Evolutionary conservation across 1,284 basidiomycete species (phyloP).

Genomic region (Apiotrichum veenhuisii): DNA sequence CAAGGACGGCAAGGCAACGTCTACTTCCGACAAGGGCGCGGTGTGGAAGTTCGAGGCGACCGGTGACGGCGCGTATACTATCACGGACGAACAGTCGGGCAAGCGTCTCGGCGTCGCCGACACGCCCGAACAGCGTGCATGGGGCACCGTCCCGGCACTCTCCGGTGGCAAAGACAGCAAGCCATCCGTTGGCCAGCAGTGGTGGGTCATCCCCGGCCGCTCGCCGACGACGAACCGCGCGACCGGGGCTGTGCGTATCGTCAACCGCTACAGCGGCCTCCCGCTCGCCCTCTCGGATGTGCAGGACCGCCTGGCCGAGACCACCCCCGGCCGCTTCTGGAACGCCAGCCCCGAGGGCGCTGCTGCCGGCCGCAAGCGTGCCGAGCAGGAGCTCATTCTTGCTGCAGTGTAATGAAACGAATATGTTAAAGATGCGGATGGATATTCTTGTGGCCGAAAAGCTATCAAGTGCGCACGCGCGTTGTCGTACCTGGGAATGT

Average conservation of each 20-base stretch:
- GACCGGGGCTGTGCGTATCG: neutral
- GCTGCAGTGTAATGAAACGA: neutral
- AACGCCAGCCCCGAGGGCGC: neutral
- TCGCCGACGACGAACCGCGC: neutral
- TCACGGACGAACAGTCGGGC: neutral
- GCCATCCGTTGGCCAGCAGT: neutral
- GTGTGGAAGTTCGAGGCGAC: neutral
- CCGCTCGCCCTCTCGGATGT: neutral
- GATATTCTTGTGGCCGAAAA: too few relatives aligned
- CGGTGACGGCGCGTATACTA: constrained; percentile 1
- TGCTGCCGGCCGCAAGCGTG: neutral
- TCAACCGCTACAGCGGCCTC: constrained; percentile 1
- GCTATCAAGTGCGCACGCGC: too few relatives aligned
- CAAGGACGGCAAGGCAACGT: neutral
- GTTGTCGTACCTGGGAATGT: too few relatives aligned
- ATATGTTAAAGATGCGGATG: neutral
- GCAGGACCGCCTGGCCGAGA: neutral
- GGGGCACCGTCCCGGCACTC: neutral
- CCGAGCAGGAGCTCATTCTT: neutral
- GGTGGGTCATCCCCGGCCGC: constrained; percentile 4
- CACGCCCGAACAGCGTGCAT: neutral
- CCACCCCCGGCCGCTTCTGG: neutral
- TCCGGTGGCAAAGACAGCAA: too few relatives aligned
- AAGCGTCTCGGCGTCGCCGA: neutral
- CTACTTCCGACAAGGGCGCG: neutral